A percentile compares a stretch with the other conserved stretches of the same genome.
Evolutionary conservation across 2,329 filamentous ascomycete species (phyloP).

Genomic region (Hirsutella thompsonii): DNA sequence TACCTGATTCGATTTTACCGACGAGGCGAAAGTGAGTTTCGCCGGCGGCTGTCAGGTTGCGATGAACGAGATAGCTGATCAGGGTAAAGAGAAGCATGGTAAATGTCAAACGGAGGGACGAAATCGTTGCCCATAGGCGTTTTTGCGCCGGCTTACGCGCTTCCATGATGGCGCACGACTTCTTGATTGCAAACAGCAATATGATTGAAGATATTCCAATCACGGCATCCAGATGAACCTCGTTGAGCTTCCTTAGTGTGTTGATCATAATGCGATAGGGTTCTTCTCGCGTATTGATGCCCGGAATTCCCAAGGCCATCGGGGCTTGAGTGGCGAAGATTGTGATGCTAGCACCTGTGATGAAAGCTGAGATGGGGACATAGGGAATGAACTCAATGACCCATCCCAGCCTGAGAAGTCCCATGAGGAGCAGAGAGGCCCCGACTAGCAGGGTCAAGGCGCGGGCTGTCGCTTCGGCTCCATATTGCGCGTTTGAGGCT

Average conservation of each 20-base stretch:
- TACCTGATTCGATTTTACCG: constrained; percentile 50
- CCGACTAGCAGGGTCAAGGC: constrained; percentile 32
- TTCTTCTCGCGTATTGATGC: constrained; percentile 29
- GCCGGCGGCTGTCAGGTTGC: constrained; percentile 30
- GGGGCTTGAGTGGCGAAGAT: constrained; percentile 36
- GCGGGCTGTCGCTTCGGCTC: constrained; percentile 27
- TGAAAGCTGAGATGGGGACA: constrained; percentile 35
- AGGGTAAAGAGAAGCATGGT: constrained; percentile 65
- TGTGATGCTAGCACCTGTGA: constrained; percentile 36
- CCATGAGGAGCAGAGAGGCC: constrained; percentile 28
- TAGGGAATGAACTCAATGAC: constrained; percentile 38
- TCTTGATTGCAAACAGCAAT: constrained; percentile 53
- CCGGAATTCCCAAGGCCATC: constrained; percentile 26
- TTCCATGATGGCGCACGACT: constrained; percentile 45
- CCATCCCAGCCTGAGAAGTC: constrained; percentile 33
- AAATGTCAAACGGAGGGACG: constrained; percentile 63
- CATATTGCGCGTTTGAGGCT: constrained; percentile 19
- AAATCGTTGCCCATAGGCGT: constrained; percentile 59
- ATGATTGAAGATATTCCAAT: constrained; percentile 57
- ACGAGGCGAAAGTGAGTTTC: constrained; percentile 48
- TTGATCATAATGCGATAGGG: constrained; percentile 32
- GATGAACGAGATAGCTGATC: constrained; percentile 56
- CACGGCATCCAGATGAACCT: constrained; percentile 51
- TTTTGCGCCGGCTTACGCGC: constrained; percentile 44
- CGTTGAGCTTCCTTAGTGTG: constrained; percentile 23